Evolutionary conservation across 1,284 basidiomycete species (phyloP), one percentile per base, ranked within the genome.

Genomic region (Pseudozyma thailandica): DNA sequence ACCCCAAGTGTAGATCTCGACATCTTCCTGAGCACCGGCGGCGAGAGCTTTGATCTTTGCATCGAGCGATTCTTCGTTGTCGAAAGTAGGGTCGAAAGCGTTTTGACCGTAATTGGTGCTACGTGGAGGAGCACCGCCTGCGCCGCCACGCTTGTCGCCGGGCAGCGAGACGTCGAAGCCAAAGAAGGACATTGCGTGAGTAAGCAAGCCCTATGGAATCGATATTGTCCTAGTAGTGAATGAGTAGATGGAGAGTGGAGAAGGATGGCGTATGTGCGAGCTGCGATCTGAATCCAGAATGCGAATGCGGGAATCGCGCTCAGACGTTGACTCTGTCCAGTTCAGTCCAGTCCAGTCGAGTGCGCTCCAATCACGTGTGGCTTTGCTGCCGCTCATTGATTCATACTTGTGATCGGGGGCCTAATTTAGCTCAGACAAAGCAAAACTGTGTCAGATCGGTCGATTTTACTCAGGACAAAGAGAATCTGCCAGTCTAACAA

Each of bases 1-100:
- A 20, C 91, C 92, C 91, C 92, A 93, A 42, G 90, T 92, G 84
- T 91, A 92, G 49, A 91, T 85, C 46, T 96, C 86, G 84, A 93
- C 89, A 77, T 91, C 92, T 68, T 88, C 87, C 73, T 88, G 84
- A 8, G 83, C 87, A 27, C 86, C 86, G 46, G 85, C 83, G 20
- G 84, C 85, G 42, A 87, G 85, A 49, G 87, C 85, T 83, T 85
- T 56, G 84, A 81, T 74, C 59, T 81, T 81, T 21, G 69, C 75
- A 47, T 81, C 77, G 45, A 81, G 68, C 13, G 75, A 68, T 13
- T 69, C 69, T 20, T 81, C 79, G 37, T 75, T 74, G 65, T 77
- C 77, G 23, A 68, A 66, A 38, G 70, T 73, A 21, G 60, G 64
- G 13, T 73, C 70, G 52, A 69, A 69, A 6, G 56, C 53, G 28